Evolutionary conservation across 2,329 filamentous ascomycete species (phyloP), one percentile per base, ranked within the genome.

Genomic region (Fusarium vanettenii): DNA sequence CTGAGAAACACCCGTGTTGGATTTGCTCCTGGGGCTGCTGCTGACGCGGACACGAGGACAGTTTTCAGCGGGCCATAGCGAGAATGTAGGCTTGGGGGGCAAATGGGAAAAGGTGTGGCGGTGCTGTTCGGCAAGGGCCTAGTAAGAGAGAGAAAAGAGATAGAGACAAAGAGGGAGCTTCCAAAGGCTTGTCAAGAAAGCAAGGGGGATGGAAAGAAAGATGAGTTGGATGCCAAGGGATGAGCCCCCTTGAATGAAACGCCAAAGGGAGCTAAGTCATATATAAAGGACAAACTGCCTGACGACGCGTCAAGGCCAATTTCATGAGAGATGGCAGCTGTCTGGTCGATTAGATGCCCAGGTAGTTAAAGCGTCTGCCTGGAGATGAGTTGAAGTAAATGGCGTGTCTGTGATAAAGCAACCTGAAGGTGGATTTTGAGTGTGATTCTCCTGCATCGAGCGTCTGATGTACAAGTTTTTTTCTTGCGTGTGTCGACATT

Each of bases 31-130:
- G 43, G 60, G 68, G 60, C 60, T 71, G 60, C 60, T 71, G 73
- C 73, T 76, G 73, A 76, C 73, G 73, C 64, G 73, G 73, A 76
- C 73, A 75, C 63, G 72, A 71, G 60, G 60, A 61, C 62, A 66
- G 27, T 39, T 39, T 62, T 63, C 60, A 37, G 60, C 41, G 20
- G 45, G 48, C 45, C 60, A 33, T 41, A 59, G 74, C 72, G 22
- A 70, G 50, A 52, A 37, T 41, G 59, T 43, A 59, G 60, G 9
- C 60, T 68, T 57, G 48, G 64, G 73, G 71, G 71, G 70, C 37
- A 39, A 33, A 27, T 10, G 20, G 25, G 25, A 18, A 29, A 64
- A 65, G 29, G 63, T 65, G 63, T 65, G 63, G 63, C 63, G 37
- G 63, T 65, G 55, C 63, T 29, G 29, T 56, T 55, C 35, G 37